These are phyloP conservation scores for Cryomyces minteri DNA, from an alignment of 495 filamentous ascomycete genomes.

Conservation along the genomic window DNA sequence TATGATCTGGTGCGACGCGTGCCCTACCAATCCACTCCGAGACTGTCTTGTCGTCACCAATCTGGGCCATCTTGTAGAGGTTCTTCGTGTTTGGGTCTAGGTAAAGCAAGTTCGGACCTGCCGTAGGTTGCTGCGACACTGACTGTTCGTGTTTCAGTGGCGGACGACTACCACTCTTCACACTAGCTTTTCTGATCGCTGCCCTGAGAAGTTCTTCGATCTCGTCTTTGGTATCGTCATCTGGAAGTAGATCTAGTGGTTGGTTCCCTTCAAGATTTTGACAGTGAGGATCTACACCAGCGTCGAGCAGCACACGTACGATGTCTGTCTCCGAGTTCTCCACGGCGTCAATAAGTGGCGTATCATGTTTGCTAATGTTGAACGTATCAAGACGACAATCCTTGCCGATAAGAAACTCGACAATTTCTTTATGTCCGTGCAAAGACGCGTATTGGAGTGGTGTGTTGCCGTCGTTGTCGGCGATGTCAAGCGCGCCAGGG, in stretches of 20 bases:
- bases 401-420: constrained; percentile 58
- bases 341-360: constrained; percentile 85
- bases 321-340: constrained; percentile 90
- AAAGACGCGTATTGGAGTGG: constrained; percentile 83
- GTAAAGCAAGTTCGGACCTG: constrained; percentile 5
- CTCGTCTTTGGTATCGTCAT: constrained; percentile 42
- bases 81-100: constrained; percentile 30
- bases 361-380: constrained; percentile 73
- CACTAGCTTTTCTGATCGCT: constrained; percentile 6
- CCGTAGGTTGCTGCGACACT: neutral
- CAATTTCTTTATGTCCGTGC: constrained; percentile 64
- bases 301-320: constrained; percentile 58
- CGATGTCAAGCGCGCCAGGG: constrained; percentile 70
- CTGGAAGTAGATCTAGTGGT: constrained; percentile 55
- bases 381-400: constrained; percentile 64
- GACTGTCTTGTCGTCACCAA: constrained; percentile 66
- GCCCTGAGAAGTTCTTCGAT: constrained; percentile 37
- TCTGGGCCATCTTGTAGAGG: constrained; percentile 59
- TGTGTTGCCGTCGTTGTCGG: constrained; percentile 86
- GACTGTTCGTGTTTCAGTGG: neutral
- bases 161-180: neutral
- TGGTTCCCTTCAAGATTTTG: constrained; percentile 76
- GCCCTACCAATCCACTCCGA: constrained; percentile 56
- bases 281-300: constrained; percentile 75
- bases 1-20: constrained; percentile 56